Evolutionary conservation across 768 basidiomycete genomes (phyloP).

Genomic region (Mycena alexandri): DNA sequence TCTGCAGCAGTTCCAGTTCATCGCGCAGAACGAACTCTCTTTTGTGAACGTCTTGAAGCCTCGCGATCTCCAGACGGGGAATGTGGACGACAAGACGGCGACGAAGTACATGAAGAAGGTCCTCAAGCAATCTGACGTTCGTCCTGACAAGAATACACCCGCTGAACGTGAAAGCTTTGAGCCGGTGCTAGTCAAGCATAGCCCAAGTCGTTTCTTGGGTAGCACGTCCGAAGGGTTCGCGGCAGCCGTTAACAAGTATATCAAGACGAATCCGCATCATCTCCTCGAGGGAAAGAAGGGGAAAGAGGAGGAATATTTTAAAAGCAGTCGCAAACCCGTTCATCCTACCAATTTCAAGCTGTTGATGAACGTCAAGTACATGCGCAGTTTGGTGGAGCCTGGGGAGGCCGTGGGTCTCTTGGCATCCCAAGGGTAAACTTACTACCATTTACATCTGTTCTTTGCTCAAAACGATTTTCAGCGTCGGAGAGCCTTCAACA

Average conservation of each 20-base stretch:
- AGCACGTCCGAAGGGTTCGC: conserved; percentile 95
- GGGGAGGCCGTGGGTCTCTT: conserved; percentile 98
- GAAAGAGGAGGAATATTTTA: conserved; percentile 50
- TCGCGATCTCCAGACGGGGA: conserved; percentile 57
- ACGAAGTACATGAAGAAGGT: conserved; percentile 89
- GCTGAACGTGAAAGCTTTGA: conserved; percentile 72
- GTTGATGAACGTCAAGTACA: conserved; percentile 92
- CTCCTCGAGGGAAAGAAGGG: conserved; percentile 58
- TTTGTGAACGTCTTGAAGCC: conserved; percentile 82
- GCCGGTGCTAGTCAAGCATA: conserved; percentile 81
- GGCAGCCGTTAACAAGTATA: conserved; percentile 80
- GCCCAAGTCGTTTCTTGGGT: conserved; percentile 85
- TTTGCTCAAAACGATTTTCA: conserved; percentile 47
- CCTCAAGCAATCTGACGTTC: conserved; percentile 74
- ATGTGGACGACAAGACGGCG: conserved; percentile 78
- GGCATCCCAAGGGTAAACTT: conserved; percentile 92
- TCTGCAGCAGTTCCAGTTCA: conserved; percentile 93
- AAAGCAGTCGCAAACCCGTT: conserved; percentile 61
- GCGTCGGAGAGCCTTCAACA: conserved; percentile 98
- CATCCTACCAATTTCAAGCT: conserved; percentile 74
- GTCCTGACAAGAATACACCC: conserved; percentile 53
- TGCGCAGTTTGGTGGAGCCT: conserved; percentile 94
- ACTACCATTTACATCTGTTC: neutral
- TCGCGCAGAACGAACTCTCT: conserved; percentile 86
- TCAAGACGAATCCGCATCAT: conserved; percentile 76